Evolutionary conservation across 2,329 filamentous ascomycete genomes (phyloP).

Genomic region (Verticillium albo-atrum): DNA sequence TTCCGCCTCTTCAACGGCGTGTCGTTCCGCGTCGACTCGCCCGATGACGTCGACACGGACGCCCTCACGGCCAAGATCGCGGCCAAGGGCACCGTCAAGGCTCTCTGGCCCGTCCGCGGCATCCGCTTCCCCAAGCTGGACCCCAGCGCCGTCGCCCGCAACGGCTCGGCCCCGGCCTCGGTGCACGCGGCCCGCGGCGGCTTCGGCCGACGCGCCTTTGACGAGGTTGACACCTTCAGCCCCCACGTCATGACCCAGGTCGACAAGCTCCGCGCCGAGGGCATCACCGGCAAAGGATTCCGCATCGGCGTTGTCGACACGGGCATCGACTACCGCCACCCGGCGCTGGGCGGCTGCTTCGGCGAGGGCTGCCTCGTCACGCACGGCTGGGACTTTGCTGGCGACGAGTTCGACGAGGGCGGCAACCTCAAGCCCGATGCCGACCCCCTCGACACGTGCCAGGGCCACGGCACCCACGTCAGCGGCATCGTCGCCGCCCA

Average conservation of each 20-base stretch:
- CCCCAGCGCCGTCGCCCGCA: slow-evolving; percentile 9
- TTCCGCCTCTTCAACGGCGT: slow-evolving; percentile 19
- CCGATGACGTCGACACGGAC: slow-evolving; percentile 15
- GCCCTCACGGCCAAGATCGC: slow-evolving; percentile 16
- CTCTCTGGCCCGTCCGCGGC: slow-evolving; percentile 22
- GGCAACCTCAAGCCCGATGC: slow-evolving; percentile 26
- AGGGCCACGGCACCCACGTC: slow-evolving; percentile 40
- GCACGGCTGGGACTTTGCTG: slow-evolving; percentile 42
- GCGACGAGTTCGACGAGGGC: slow-evolving; percentile 27
- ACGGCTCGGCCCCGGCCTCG: slow-evolving; percentile 10
- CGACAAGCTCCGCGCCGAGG: slow-evolving; percentile 34
- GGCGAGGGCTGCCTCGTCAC: slow-evolving; percentile 42
- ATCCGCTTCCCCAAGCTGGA: slow-evolving; percentile 13
- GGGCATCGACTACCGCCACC: slow-evolving; percentile 43
- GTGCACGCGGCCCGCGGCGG: slow-evolving; percentile 2
- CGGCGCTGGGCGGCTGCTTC: slow-evolving; percentile 48
- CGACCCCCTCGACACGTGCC: slow-evolving; percentile 33
- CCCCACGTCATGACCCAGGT: slow-evolving; percentile 28
- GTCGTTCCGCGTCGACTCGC: slow-evolving; percentile 18
- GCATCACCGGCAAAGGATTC: slow-evolving; percentile 40
- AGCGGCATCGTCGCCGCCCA: slow-evolving; percentile 42
- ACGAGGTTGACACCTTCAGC: slow-evolving; percentile 5
- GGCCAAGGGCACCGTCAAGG: slow-evolving; percentile 17
- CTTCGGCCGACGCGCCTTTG: slow-evolving; percentile 2
- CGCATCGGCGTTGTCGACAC: slow-evolving; percentile 36